These are phyloP conservation scores for Auricularia sp. DNA, from an alignment of 768 basidiomycete species.

Conservation along the genomic window DNA sequence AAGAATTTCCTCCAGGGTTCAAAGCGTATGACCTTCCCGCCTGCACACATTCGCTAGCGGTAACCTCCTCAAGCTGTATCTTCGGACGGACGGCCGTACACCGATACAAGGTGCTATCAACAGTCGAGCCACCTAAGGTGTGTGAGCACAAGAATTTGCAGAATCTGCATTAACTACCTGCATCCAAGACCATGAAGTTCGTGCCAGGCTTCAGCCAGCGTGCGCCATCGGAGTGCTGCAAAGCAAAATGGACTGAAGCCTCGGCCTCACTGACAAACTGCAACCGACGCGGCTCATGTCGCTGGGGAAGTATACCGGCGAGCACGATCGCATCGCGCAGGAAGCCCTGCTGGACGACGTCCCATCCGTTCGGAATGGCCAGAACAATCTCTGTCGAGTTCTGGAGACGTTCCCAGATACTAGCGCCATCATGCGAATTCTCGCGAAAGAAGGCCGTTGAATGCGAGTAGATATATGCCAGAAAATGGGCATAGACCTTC, in stretches of 20 bases:
- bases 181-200: slow-evolving; percentile 2
- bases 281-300: background rate
- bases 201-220: background rate
- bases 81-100: background rate
- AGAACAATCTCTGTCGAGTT: background rate
- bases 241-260: slow-evolving; percentile 6
- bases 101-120: slow-evolving; percentile 3
- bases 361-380: slow-evolving; percentile 1
- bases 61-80: slow-evolving; percentile 2
- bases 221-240: background rate
- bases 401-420: slow-evolving; percentile 1
- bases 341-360: background rate
- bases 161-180: background rate
- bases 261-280: slow-evolving; percentile 5
- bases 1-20: too few relatives aligned
- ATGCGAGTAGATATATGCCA: background rate
- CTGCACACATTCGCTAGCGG: slow-evolving; percentile 6
- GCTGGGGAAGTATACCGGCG: background rate
- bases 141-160: background rate
- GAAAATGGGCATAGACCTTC: slow-evolving; percentile 3
- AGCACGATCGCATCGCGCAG: background rate
- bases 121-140: slow-evolving; percentile 2
- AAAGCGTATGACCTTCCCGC: background rate
- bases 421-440: slow-evolving; percentile 1
- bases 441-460: background rate